These are phyloP conservation scores for Sonneratia alba DNA, from an alignment of 345 rosid species.

Conservation along the genomic window DNA sequence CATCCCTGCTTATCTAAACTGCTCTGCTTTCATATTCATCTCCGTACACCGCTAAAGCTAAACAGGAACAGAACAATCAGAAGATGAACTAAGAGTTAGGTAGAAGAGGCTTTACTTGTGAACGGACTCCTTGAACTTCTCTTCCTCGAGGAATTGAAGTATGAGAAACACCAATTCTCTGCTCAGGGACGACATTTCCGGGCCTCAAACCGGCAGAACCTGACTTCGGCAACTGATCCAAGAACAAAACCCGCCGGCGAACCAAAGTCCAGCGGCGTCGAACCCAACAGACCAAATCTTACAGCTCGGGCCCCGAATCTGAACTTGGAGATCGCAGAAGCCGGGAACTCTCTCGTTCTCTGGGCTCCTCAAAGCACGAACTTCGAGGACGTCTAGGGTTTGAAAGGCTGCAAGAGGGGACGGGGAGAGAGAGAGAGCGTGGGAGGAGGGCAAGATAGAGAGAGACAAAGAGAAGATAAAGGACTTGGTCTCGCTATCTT, in stretches of 20 bases:
- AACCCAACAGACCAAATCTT: constrained; percentile 4
- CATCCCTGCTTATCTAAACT: background rate
- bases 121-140: constrained; percentile 78
- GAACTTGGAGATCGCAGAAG: background rate
- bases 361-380: constrained; percentile 14
- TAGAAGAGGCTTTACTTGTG: constrained; percentile 42
- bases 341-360: background rate
- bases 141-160: constrained; percentile 92
- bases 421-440: constrained; percentile 20
- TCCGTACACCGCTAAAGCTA: background rate
- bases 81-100: background rate
- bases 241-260: background rate
- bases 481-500: constrained; percentile 69
- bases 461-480: constrained; percentile 25
- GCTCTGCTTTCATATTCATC: background rate
- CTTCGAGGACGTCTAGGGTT: constrained; percentile 67
- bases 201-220: constrained; percentile 1
- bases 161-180: constrained; percentile 86
- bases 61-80: background rate
- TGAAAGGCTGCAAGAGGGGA: constrained; percentile 36
- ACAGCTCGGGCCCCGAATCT: constrained; percentile 9
- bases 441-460: constrained; percentile 19
- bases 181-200: constrained; percentile 63
- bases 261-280: background rate
- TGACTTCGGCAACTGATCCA: constrained; percentile 1